Evolutionary conservation across 2,329 filamentous ascomycete genomes (phyloP).

Genomic region (Apiospora hydei): DNA sequence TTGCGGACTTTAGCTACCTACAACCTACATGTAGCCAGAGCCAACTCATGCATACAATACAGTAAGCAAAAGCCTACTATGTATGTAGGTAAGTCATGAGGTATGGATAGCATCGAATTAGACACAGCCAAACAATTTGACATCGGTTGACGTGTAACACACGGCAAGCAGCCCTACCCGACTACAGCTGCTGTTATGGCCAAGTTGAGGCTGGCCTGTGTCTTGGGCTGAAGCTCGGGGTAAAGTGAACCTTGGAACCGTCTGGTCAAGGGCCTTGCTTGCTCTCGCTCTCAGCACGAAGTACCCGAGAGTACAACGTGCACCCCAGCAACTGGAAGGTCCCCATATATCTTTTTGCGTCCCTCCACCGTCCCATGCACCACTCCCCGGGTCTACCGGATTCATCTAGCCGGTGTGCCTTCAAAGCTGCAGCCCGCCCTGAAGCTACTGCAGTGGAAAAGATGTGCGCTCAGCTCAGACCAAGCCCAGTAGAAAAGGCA

Average conservation of each 20-base stretch:
- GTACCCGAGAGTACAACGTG: neutral
- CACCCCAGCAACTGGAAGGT: neutral
- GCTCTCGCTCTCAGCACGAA: neutral
- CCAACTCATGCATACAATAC: neutral
- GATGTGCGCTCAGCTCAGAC: neutral
- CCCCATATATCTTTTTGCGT: neutral
- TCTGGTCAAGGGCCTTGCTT: neutral
- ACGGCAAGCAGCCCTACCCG: constrained; percentile 2
- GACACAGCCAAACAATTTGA: neutral
- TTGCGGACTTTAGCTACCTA: neutral
- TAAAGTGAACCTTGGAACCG: neutral
- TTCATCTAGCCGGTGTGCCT: neutral
- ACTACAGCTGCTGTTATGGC: neutral
- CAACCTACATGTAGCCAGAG: neutral
- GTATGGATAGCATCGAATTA: neutral
- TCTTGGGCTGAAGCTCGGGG: constrained; percentile 5
- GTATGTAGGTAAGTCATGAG: neutral
- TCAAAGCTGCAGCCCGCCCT: constrained; percentile 6
- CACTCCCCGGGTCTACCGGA: constrained; percentile 19
- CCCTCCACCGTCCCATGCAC: neutral
- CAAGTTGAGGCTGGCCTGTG: neutral
- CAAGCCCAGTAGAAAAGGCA: neutral
- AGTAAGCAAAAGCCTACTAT: neutral
- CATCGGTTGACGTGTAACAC: constrained; percentile 9
- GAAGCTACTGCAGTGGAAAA: neutral